These are phyloP conservation scores for Agrocybe praecox DNA, from an alignment of 768 basidiomycete species.

Conservation along the genomic window DNA sequence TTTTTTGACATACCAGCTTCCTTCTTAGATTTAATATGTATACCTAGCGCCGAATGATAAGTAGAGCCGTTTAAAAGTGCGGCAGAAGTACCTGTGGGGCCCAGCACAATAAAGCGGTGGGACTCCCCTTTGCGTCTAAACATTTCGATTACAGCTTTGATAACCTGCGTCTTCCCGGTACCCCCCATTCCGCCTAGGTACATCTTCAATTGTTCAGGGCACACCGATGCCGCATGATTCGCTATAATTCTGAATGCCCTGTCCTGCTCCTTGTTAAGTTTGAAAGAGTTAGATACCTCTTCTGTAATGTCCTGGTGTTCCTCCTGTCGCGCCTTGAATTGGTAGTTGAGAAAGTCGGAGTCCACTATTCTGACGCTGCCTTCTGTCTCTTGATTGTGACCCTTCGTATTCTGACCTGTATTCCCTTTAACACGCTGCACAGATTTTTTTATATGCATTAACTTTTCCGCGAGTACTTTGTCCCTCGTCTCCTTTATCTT, in stretches of 20 bases:
- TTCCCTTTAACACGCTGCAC: too few species aligned
- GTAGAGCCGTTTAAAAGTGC: slow-evolving; percentile 24
- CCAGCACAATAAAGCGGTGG: slow-evolving; percentile 18
- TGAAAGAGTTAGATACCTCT: neutral
- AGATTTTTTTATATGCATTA: too few species aligned
- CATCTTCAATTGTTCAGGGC: slow-evolving; percentile 27
- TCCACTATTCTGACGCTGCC: neutral
- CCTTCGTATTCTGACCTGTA: too few species aligned
- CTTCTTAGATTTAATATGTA: neutral
- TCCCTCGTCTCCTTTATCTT: too few species aligned
- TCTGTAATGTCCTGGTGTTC: neutral
- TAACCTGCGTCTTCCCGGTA: slow-evolving; percentile 33
- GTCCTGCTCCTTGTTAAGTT: slow-evolving; percentile 1
- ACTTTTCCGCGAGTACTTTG: too few species aligned
- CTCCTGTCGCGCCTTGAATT: neutral
- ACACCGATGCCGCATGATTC: slow-evolving; percentile 21
- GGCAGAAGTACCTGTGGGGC: slow-evolving; percentile 27
- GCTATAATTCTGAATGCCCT: slow-evolving; percentile 32
- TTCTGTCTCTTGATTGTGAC: neutral
- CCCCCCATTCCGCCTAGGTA: slow-evolving; percentile 38
- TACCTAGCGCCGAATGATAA: slow-evolving; percentile 21
- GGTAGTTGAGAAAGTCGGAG: neutral
- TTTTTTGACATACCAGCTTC: neutral
- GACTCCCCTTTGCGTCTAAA: slow-evolving; percentile 17
- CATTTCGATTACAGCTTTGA: slow-evolving; percentile 25